Percentiles rank a stretch among this genome's conserved stretches.
Conservation (phyloP, 2,329 filamentous ascomycete genomes). For the Fusarium solani-melongenae region DNA sequence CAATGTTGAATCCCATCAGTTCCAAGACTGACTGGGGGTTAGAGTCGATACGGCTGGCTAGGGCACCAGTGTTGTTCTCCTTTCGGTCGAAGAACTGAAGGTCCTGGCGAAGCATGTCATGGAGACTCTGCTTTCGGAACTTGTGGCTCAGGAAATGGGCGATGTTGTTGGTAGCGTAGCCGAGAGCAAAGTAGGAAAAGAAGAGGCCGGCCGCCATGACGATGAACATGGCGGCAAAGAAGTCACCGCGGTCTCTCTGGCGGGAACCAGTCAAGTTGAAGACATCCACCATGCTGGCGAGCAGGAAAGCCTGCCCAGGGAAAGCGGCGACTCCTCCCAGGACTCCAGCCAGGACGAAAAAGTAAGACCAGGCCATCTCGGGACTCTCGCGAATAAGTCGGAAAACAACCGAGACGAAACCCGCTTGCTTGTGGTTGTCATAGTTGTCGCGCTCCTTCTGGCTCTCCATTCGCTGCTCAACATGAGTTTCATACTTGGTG, state of each 20-base stretch:
- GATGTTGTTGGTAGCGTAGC: slow-evolving; percentile 49
- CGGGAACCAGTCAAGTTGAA: slow-evolving; percentile 49
- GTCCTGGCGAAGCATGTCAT: slow-evolving; percentile 53
- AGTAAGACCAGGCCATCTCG: slow-evolving; percentile 49
- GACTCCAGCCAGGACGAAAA: slow-evolving; percentile 47
- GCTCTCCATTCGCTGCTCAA: slow-evolving; percentile 45
- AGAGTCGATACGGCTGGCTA: slow-evolving; percentile 50
- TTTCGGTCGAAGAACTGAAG: slow-evolving; percentile 55
- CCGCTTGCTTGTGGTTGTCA: slow-evolving; percentile 46
- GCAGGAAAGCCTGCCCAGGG: slow-evolving; percentile 57
- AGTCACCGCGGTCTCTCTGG: slow-evolving; percentile 57
- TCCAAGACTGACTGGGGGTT: slow-evolving; percentile 54
- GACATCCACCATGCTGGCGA: slow-evolving; percentile 55
- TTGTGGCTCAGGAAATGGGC: slow-evolving; percentile 45
- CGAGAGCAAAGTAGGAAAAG: slow-evolving; percentile 55
- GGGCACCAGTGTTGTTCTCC: slow-evolving; percentile 53
- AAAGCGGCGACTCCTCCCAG: slow-evolving; percentile 50
- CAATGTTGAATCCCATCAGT: slow-evolving; percentile 56
- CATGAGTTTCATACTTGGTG: slow-evolving; percentile 46
- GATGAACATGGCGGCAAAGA: slow-evolving; percentile 67
- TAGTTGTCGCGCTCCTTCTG: slow-evolving; percentile 53
- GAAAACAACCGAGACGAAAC: slow-evolving; percentile 45
- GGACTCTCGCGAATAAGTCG: slow-evolving; percentile 53
- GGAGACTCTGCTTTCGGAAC: slow-evolving; percentile 40
- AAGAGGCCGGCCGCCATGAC: slow-evolving; percentile 59